A percentile compares a stretch with the other conserved stretches of the same genome.
These are phyloP conservation scores for Psilocybe cyanescens DNA, from an alignment of 768 basidiomycete species.

Conservation along the genomic window DNA sequence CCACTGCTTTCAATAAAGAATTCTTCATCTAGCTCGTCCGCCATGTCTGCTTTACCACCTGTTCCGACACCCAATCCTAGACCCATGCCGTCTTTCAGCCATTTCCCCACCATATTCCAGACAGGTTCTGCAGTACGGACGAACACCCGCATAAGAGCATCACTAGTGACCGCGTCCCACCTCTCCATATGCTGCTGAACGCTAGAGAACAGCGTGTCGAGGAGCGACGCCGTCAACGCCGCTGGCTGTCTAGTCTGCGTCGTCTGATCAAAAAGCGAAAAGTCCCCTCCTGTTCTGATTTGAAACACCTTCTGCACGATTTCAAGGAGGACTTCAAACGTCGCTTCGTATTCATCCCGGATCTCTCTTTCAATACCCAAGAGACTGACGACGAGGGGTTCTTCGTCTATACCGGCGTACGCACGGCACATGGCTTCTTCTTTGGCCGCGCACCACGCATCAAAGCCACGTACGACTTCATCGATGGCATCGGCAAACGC, in stretches of 20 bases:
- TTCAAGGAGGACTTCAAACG: slow-evolving; percentile 59
- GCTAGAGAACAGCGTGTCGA: slow-evolving; percentile 63
- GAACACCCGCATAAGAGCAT: slow-evolving; percentile 66
- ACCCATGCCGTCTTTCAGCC: slow-evolving; percentile 78
- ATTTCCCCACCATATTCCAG: slow-evolving; percentile 73
- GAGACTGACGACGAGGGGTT: slow-evolving; percentile 63
- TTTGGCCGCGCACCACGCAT: slow-evolving; percentile 69
- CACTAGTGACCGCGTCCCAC: slow-evolving; percentile 56
- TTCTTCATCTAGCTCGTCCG: slow-evolving; percentile 63
- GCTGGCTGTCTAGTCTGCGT: slow-evolving; percentile 45
- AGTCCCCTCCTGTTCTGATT: slow-evolving; percentile 28
- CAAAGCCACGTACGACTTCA: slow-evolving; percentile 57
- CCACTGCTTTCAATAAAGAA: slow-evolving; percentile 83
- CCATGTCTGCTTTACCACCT: slow-evolving; percentile 22
- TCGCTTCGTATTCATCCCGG: slow-evolving; percentile 56
- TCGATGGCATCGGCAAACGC: slow-evolving; percentile 82
- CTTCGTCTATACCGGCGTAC: slow-evolving; percentile 45
- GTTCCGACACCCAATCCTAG: slow-evolving; percentile 37
- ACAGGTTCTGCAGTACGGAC: slow-evolving; percentile 66
- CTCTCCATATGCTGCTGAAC: slow-evolving; percentile 63
- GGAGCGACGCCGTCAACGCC: slow-evolving; percentile 54
- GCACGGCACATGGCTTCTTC: slow-evolving; percentile 74
- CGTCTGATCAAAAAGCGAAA: slow-evolving; percentile 24
- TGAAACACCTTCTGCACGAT: slow-evolving; percentile 44
- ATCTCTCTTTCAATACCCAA: slow-evolving; percentile 65